These are phyloP conservation scores for Mediolabrus comicus DNA, from an alignment of 108 stramenopile genomes.

Conservation along the genomic window DNA sequence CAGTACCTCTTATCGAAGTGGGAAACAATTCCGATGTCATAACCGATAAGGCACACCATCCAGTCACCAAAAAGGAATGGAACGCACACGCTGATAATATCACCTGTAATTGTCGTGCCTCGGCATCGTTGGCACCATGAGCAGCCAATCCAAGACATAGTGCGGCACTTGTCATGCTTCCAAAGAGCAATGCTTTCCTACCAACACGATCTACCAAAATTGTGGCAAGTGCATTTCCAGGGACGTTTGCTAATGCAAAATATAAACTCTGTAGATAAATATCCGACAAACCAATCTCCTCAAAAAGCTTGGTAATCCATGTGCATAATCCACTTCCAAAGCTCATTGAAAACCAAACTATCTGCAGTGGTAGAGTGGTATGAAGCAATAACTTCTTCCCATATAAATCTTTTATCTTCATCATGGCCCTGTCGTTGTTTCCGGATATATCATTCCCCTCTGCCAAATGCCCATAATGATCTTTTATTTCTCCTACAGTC, in stretches of 20 bases:
- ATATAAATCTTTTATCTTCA: constrained; percentile 6
- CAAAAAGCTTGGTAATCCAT: constrained; percentile 16
- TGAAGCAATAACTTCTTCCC: not conserved
- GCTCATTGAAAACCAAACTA: constrained; percentile 4
- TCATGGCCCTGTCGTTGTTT: constrained; percentile 3
- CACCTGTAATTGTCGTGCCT: not conserved
- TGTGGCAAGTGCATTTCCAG: constrained; percentile 4
- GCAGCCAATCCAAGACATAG: constrained; percentile 3
- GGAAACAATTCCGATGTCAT: constrained; percentile 11
- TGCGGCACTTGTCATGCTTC: not conserved
- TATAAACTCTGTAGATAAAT: constrained; percentile 11
- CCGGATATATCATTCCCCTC: not conserved
- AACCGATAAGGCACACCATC: constrained; percentile 10
- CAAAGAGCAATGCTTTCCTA: constrained; percentile 4
- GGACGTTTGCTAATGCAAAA: constrained; percentile 10
- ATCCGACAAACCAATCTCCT: constrained; percentile 2
- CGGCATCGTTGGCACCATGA: constrained; percentile 3
- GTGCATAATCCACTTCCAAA: constrained; percentile 12
- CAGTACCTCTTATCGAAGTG: constrained; percentile 6
- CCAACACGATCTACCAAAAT: constrained; percentile 6
- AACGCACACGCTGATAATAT: constrained; percentile 1
- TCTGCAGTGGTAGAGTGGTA: not conserved
- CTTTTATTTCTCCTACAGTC: not conserved
- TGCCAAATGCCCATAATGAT: not conserved
- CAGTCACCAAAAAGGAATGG: constrained; percentile 6